These are phyloP conservation scores for Agroathelia rolfsii DNA, from an alignment of 1,284 basidiomycete species.

Conservation along the genomic window DNA sequence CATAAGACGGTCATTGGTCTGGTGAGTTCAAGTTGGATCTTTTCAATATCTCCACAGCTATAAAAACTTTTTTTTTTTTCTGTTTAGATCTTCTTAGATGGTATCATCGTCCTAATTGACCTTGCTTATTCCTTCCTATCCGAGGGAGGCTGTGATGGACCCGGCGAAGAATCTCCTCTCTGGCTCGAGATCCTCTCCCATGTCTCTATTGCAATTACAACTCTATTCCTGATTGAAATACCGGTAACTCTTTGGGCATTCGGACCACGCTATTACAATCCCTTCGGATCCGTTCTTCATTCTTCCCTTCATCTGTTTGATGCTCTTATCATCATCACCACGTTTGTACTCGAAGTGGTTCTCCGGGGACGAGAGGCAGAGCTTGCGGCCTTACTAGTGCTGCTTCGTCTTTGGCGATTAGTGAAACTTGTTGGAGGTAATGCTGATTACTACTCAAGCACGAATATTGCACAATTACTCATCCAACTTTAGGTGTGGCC, in stretches of 20 bases:
- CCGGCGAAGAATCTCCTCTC: conserved; percentile 34
- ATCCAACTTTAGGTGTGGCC: conserved; percentile 45
- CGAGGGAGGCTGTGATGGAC: conserved; percentile 35
- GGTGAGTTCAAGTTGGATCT: conserved; percentile 28
- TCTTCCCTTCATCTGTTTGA: conserved; percentile 64
- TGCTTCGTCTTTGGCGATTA: conserved; percentile 69
- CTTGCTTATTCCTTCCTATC: conserved; percentile 58
- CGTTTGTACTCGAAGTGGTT: conserved; percentile 61
- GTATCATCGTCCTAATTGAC: conserved; percentile 56
- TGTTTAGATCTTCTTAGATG: conserved; percentile 62
- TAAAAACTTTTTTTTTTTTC: conserved; percentile 9
- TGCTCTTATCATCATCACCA: conserved; percentile 55
- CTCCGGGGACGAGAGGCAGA: conserved; percentile 60
- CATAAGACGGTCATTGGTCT: conserved; percentile 55
- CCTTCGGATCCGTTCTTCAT: conserved; percentile 39
- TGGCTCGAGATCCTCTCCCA: conserved; percentile 57
- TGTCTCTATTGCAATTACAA: conserved; percentile 58
- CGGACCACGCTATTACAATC: conserved; percentile 48
- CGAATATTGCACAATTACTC: conserved; percentile 3
- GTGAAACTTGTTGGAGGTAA: conserved; percentile 71
- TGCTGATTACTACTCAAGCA: conserved; percentile 6
- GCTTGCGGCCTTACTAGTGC: conserved; percentile 56
- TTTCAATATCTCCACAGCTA: conserved; percentile 5
- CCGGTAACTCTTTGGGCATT: conserved; percentile 58
- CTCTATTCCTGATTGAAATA: conserved; percentile 68